Evolutionary conservation across 192 early-diverging fungal species (phyloP).

Genomic region (Backusella liffmaniae): DNA sequence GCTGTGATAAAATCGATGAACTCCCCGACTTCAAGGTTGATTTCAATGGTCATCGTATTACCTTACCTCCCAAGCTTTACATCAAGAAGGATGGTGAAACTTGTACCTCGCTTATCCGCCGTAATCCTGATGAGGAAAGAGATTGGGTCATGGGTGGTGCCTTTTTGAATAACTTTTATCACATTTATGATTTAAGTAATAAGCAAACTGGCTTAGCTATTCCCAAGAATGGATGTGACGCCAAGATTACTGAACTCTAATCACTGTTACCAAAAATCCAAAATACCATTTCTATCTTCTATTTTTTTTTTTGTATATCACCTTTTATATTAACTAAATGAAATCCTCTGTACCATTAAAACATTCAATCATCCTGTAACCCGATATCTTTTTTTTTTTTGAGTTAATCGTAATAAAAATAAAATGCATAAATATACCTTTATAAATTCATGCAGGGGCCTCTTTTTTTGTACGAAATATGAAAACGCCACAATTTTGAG

Average conservation of each 20-base stretch:
- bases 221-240: slow-evolving; percentile 12
- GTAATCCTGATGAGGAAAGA: slow-evolving; percentile 4
- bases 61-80: slow-evolving; percentile 19
- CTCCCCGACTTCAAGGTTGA: slow-evolving; percentile 20
- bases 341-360: background rate
- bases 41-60: slow-evolving; percentile 16
- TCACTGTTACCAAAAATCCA: background rate
- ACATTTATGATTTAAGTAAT: slow-evolving; percentile 27
- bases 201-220: slow-evolving; percentile 28
- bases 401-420: background rate
- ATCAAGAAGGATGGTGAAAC: slow-evolving; percentile 4
- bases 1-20: slow-evolving; percentile 10
- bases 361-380: background rate
- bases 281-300: background rate
- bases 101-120: slow-evolving; percentile 16
- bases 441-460: background rate
- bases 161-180: slow-evolving; percentile 33
- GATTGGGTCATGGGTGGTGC: slow-evolving; percentile 29
- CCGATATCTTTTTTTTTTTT: background rate
- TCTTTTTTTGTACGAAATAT: no score
- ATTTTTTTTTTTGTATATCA: background rate
- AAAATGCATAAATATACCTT: background rate
- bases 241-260: slow-evolving; percentile 19
- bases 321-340: background rate
- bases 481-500: no score